These are phyloP conservation scores for Cutaneotrichosporon cavernicola DNA, from an alignment of 1,284 basidiomycete species.

Conservation along the genomic window DNA sequence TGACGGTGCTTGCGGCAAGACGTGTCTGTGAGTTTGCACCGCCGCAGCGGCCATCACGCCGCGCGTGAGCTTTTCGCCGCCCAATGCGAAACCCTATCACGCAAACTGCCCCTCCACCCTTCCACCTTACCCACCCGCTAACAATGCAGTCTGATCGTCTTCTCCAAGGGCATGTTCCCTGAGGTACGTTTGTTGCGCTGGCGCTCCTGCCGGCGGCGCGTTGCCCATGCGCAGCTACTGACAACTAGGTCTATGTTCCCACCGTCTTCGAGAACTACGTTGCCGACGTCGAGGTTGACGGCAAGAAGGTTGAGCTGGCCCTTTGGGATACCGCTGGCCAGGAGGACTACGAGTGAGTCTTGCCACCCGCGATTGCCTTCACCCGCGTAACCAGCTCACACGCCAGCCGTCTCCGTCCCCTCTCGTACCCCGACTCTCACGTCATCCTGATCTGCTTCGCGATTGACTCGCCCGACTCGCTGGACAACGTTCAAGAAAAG, in stretches of 20 bases:
- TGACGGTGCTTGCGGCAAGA: conserved; percentile 60
- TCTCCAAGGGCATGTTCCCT: conserved; percentile 83
- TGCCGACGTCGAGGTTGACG: conserved; percentile 84
- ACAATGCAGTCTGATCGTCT: conserved; percentile 54
- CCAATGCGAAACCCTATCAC: background rate
- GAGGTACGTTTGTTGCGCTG: conserved; percentile 61
- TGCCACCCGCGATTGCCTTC: background rate
- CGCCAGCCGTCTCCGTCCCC: conserved; percentile 70
- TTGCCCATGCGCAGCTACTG: conserved; percentile 20
- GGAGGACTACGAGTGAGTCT: conserved; percentile 63
- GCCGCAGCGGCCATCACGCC: conserved; percentile 8
- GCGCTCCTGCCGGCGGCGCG: background rate
- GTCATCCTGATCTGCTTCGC: conserved; percentile 93
- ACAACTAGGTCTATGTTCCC: conserved; percentile 76
- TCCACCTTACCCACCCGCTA: background rate
- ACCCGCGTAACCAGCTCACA: conserved; percentile 40
- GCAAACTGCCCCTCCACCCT: conserved; percentile 7
- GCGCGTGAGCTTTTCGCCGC: background rate
- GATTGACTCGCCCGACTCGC: conserved; percentile 84
- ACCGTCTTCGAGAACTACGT: conserved; percentile 87
- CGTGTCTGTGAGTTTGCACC: conserved; percentile 54
- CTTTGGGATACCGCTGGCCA: conserved; percentile 96
- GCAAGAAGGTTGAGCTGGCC: conserved; percentile 86
- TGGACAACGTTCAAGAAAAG: conserved; percentile 96
- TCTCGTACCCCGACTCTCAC: conserved; percentile 87